Percentiles rank a stretch among this genome's conserved stretches.
Conservation (phyloP, 139 green algal species). For the Picochlorum costavermella region DNA sequence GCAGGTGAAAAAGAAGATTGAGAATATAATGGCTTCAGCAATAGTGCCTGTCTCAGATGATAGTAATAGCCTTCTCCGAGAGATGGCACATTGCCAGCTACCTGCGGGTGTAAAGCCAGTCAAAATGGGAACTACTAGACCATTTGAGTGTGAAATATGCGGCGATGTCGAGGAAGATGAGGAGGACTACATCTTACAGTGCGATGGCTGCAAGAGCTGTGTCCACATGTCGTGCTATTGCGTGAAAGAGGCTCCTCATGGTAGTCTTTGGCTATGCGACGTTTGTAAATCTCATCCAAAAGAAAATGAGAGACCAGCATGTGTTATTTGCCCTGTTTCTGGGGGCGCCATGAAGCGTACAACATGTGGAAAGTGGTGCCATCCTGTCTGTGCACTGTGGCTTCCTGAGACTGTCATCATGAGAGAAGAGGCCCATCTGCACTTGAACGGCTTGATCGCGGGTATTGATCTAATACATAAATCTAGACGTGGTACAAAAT, state of each 20-base stretch:
- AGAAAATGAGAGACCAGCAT: slow-evolving; percentile 32
- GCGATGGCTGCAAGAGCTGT: slow-evolving; percentile 59
- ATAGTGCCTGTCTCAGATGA: slow-evolving; percentile 18
- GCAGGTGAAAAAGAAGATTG: slow-evolving; percentile 22
- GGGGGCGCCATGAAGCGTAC: slow-evolving; percentile 57
- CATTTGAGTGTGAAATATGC: slow-evolving; percentile 49
- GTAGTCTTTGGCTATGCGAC: slow-evolving; percentile 60
- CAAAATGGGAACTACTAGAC: not conserved
- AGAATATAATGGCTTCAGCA: slow-evolving; percentile 30
- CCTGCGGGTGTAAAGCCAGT: slow-evolving; percentile 30
- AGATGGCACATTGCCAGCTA: slow-evolving; percentile 33
- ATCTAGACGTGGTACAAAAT: slow-evolving; percentile 9
- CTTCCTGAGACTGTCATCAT: slow-evolving; percentile 38
- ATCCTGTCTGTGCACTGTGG: slow-evolving; percentile 60
- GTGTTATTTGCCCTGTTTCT: slow-evolving; percentile 49
- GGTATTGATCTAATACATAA: slow-evolving; percentile 11
- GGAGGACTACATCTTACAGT: slow-evolving; percentile 50
- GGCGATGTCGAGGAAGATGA: slow-evolving; percentile 51
- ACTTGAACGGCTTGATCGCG: slow-evolving; percentile 6
- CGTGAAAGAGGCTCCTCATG: slow-evolving; percentile 28
- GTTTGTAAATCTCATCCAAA: slow-evolving; percentile 29
- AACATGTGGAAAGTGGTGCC: slow-evolving; percentile 42
- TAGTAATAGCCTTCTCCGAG: slow-evolving; percentile 13
- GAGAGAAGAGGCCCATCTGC: slow-evolving; percentile 12
- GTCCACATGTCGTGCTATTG: slow-evolving; percentile 74